phyloP scores from a whole-genome alignment of 2,329 filamentous ascomycete genomes.

The Aspergillus melleus region DNA sequence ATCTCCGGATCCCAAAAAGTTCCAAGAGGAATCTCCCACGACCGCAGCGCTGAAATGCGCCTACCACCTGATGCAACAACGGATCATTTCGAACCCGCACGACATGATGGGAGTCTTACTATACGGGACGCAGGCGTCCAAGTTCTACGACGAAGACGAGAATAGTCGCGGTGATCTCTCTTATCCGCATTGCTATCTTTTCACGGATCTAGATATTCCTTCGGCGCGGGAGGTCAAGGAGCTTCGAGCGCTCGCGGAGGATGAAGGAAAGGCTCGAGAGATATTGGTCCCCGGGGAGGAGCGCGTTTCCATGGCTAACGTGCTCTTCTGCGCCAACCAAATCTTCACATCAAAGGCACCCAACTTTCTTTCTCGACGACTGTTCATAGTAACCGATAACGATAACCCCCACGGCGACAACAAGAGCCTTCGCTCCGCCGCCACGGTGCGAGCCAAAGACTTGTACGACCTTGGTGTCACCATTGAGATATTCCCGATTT shows the following conservation, averaged over 20 bases:
- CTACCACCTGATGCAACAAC: constrained; percentile 94
- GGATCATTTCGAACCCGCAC: constrained; percentile 93
- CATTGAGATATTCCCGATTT: constrained; percentile 92
- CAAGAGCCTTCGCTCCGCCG: constrained; percentile 71
- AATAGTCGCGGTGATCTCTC: constrained; percentile 57
- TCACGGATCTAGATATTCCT: constrained; percentile 84
- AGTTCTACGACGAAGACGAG: constrained; percentile 68
- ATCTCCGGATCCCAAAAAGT: constrained; percentile 68
- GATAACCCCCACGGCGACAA: constrained; percentile 77
- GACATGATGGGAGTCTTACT: constrained; percentile 97
- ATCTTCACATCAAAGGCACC: constrained; percentile 93
- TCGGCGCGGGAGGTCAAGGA: constrained; percentile 82
- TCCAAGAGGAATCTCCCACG: constrained; percentile 73
- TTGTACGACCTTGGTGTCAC: constrained; percentile 88
- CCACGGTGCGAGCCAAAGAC: constrained; percentile 87
- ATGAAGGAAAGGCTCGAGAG: constrained; percentile 69
- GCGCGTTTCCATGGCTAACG: constrained; percentile 76
- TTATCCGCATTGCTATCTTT: constrained; percentile 90
- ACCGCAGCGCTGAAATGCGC: constrained; percentile 89
- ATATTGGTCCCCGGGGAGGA: constrained; percentile 70
- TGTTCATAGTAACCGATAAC: constrained; percentile 97
- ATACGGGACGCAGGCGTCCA: constrained; percentile 84
- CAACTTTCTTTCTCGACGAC: constrained; percentile 85
- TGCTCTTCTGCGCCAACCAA: constrained; percentile 93
- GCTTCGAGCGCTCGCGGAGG: constrained; percentile 73